Evolutionary conservation across 495 filamentous ascomycete genomes (phyloP), one percentile per base, ranked within the genome.

Genomic region (Talaromyces stipitatus): DNA sequence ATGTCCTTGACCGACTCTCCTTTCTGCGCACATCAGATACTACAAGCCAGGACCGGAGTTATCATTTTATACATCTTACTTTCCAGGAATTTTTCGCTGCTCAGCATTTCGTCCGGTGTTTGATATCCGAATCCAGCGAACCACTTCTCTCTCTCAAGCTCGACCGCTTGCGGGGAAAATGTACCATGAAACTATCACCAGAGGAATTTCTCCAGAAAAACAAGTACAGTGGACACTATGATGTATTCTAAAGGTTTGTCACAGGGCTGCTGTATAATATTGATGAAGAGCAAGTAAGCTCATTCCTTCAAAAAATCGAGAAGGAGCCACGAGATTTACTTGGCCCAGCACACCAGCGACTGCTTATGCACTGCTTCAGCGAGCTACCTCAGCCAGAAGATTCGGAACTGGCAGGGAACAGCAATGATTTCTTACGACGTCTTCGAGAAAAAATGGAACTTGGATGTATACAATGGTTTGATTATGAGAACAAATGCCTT

Each of bases 201-300:
- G 54, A 38, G 41, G 50, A 59, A 18, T 75, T 72, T 63, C 61
- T 76, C 51, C 59, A 56, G 33, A 29, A 62, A 46, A 27, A 73
- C 29, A 78, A 78, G 65, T 78, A 76, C 58, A 66, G 50, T 32
- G 41, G 55, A 24, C 69, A 65, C 47, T 76, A 73, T 63, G 69
- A 73, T 63, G 60, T 75, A 22, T 59, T 75, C 22, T 78, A 72
- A 72, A 69, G 73, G 29, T 78, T 78, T 64, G 71, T 72, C 45
- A 58, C 69, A 24, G 75, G 75, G 38, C 62, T 75, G 27, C 64
- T 78, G 58, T 47, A 64, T 16, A 55, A 55, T 26, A 46, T 52
- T 16, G 41, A 55, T 11, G 22, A 46, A 47, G 32, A 60, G 3
- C 33, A 58, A 43, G 2, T 60, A 54, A 54, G 27, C 26, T 16